Evolutionary conservation across 805 yeast species (phyloP).

Genomic region (Scheffersomyces amazonensis): DNA sequence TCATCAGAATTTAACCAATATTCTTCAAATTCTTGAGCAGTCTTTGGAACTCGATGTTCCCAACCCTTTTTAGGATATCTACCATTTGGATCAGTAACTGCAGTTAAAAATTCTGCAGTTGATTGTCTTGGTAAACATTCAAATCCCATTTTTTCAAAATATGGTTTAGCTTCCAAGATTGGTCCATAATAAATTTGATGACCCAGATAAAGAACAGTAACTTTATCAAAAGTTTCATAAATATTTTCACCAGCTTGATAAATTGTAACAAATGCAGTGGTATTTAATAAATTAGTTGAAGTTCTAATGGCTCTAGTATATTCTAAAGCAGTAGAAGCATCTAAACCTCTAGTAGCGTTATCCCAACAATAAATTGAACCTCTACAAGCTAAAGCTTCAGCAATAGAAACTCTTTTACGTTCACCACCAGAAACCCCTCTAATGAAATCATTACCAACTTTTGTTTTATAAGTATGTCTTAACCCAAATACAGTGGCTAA

Average conservation of each 20-base stretch:
- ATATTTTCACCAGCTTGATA: conserved; percentile 30
- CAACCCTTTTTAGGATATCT: conserved; percentile 47
- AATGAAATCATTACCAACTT: conserved; percentile 34
- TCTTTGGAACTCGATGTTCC: conserved; percentile 53
- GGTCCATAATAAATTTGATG: conserved; percentile 68
- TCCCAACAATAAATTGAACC: conserved; percentile 30
- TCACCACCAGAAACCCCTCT: conserved; percentile 78
- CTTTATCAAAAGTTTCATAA: conserved; percentile 29
- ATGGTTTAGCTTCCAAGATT: conserved; percentile 48
- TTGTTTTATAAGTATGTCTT: conserved; percentile 26
- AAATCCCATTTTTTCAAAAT: conserved; percentile 65
- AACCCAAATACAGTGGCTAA: conserved; percentile 29
- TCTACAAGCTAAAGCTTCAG: conserved; percentile 58
- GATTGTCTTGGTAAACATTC: conserved; percentile 63
- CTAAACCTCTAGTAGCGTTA: conserved; percentile 32
- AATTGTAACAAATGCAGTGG: conserved; percentile 60
- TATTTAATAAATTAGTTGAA: conserved; percentile 45
- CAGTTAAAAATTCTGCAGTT: conserved; percentile 69
- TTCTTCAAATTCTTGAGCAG: conserved; percentile 59
- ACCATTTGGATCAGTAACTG: conserved; percentile 66
- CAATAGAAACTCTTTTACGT: conserved; percentile 69
- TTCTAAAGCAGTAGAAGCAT: conserved; percentile 32
- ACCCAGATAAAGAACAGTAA: conserved; percentile 25
- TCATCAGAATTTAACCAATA: conserved; percentile 53
- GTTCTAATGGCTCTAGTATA: conserved; percentile 25